Conservation (phyloP, 129 eudicot species). For the Helichrysum umbraculigerum region DNA sequence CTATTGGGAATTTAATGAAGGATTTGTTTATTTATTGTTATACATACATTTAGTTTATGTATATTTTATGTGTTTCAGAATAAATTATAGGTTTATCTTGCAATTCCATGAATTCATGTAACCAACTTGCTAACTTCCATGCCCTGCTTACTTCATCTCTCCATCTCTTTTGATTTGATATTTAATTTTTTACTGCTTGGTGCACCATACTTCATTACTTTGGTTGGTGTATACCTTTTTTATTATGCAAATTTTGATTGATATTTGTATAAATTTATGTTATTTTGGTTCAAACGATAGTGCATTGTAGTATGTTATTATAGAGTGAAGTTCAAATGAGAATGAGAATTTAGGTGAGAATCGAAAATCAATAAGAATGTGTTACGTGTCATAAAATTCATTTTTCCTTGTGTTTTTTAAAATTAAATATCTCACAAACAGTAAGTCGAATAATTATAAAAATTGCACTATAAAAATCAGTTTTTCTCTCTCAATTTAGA, state of each 20-base stretch:
- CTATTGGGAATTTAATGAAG: neutral
- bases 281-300: neutral
- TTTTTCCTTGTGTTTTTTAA: too few relatives aligned
- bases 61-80: neutral
- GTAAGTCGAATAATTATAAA: too few relatives aligned
- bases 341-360: too few relatives aligned
- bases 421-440: too few relatives aligned
- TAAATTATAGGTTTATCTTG: conserved; percentile 17
- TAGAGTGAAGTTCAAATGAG: too few relatives aligned
- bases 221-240: neutral
- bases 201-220: neutral
- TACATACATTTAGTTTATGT: neutral
- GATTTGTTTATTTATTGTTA: too few relatives aligned
- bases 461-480: too few relatives aligned
- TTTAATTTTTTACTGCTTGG: neutral
- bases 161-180: neutral
- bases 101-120: conserved; percentile 1
- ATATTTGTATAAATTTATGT: neutral
- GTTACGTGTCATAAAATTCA: too few relatives aligned
- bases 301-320: neutral
- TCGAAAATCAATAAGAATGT: too few relatives aligned
- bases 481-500: too few relatives aligned
- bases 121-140: conserved; percentile 2
- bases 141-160: neutral
- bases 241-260: neutral